Conservation (phyloP, 306 rosid species). For the Lotus japonicus region DNA sequence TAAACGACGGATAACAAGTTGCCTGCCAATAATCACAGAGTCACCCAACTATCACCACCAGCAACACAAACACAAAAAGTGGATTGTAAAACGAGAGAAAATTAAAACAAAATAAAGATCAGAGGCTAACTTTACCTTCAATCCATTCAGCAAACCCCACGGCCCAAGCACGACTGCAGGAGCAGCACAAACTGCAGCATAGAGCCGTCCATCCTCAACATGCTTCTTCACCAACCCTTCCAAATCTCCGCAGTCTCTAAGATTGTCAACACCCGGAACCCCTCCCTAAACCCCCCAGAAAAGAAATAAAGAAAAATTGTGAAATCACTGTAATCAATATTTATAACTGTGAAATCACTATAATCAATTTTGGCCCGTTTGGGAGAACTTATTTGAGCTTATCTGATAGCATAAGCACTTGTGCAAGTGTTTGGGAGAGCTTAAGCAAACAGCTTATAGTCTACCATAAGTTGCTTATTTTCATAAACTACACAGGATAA, state of each 20-base stretch:
- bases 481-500: no score
- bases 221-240: constrained; percentile 42
- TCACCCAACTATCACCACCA: constrained; percentile 5
- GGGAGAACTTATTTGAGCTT: no score
- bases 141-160: constrained; percentile 86
- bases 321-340: no score
- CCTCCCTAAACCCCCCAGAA: constrained; percentile 58
- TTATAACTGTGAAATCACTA: no score
- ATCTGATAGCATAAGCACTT: no score
- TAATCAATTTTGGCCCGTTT: no score
- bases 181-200: constrained; percentile 89
- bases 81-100: background rate
- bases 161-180: constrained; percentile 85
- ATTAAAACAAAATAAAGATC: background rate
- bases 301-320: no score
- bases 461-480: no score
- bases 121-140: constrained; percentile 48
- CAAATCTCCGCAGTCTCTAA: constrained; percentile 23
- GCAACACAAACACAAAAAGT: background rate
- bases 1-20: constrained; percentile 70
- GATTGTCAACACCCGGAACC: constrained; percentile 61
- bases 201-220: constrained; percentile 64
- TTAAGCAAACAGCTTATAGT: no score
- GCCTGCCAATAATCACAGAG: constrained; percentile 51
- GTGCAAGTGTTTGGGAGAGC: no score